Evolutionary conservation across 2,329 filamentous ascomycete genomes (phyloP).

Genomic region (Neonectria magnoliae): DNA sequence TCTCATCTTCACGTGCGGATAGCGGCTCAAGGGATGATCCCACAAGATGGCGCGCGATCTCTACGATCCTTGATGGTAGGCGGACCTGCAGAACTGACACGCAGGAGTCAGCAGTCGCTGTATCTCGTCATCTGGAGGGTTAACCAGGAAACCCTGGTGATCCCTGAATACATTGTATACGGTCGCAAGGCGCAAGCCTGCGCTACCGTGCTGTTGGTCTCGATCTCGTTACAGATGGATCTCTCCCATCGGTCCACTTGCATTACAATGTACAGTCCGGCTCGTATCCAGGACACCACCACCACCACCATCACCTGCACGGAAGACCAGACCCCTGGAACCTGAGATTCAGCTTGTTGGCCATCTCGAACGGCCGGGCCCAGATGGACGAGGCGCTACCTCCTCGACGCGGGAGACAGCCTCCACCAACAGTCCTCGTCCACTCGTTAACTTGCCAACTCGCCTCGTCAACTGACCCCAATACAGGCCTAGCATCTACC

Average conservation of each 20-base stretch:
- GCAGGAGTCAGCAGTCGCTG: constrained; percentile 35
- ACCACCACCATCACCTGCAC: neutral
- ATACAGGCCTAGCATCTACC: constrained; percentile 20
- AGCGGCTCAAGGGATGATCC: constrained; percentile 15
- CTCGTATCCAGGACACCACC: constrained; percentile 29
- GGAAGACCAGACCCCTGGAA: neutral
- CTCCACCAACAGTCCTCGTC: constrained; percentile 18
- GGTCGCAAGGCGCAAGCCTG: constrained; percentile 19
- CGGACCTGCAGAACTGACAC: constrained; percentile 41
- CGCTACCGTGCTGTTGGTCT: constrained; percentile 32
- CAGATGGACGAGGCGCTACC: constrained; percentile 23
- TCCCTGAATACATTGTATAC: constrained; percentile 30
- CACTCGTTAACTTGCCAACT: constrained; percentile 9
- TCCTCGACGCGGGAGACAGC: constrained; percentile 25
- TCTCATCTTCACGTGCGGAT: constrained; percentile 3
- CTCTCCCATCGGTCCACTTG: constrained; percentile 22
- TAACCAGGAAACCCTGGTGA: constrained; percentile 40
- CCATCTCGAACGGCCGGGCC: constrained; percentile 1
- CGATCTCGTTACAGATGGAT: constrained; percentile 32
- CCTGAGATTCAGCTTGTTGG: neutral
- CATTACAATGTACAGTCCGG: constrained; percentile 15
- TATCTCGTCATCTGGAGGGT: constrained; percentile 28
- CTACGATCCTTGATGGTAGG: constrained; percentile 20
- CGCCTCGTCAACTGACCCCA: constrained; percentile 41
- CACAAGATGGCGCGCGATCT: constrained; percentile 17